Percentiles rank a stretch among this genome's conserved stretches.
Conservation (phyloP, 768 basidiomycete species). For the Leccinum boreale region DNA sequence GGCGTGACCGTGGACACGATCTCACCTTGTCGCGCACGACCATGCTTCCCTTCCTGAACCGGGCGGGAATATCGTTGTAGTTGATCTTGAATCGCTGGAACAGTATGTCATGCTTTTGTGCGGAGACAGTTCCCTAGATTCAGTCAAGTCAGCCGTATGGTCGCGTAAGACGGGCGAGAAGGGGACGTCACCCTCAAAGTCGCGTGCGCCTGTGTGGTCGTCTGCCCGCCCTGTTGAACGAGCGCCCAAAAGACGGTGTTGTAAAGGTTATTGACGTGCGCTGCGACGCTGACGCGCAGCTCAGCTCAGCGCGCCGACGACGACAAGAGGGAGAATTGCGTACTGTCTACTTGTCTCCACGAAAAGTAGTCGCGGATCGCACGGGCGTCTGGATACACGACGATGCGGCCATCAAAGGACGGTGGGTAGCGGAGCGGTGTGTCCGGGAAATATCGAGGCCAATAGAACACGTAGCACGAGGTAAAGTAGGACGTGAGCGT, state of each 20-base stretch:
- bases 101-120: slow-evolving; percentile 89
- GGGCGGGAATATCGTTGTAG: slow-evolving; percentile 71
- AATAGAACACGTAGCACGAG: slow-evolving; percentile 83
- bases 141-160: slow-evolving; percentile 9
- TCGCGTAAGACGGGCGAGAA: background rate
- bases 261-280: slow-evolving; percentile 97
- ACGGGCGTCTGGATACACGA: slow-evolving; percentile 70
- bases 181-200: slow-evolving; percentile 57
- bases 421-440: slow-evolving; percentile 77
- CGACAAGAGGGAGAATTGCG: slow-evolving; percentile 27
- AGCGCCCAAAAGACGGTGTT: slow-evolving; percentile 97
- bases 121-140: slow-evolving; percentile 81
- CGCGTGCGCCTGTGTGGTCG: slow-evolving; percentile 77
- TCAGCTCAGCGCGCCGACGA: background rate
- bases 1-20: background rate
- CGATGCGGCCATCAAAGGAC: slow-evolving; percentile 87
- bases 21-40: slow-evolving; percentile 64
- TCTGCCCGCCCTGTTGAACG: slow-evolving; percentile 76
- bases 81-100: slow-evolving; percentile 82
- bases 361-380: slow-evolving; percentile 89
- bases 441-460: slow-evolving; percentile 76
- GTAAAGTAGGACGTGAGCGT: slow-evolving; percentile 87
- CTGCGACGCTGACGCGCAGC: slow-evolving; percentile 38
- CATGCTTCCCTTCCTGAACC: slow-evolving; percentile 84
- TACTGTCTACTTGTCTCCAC: slow-evolving; percentile 96